A percentile compares a stretch with the other conserved stretches of the same genome.
Conservation (phyloP, 2,329 filamentous ascomycete genomes). For the Berkeleyomyces basicola region DNA sequence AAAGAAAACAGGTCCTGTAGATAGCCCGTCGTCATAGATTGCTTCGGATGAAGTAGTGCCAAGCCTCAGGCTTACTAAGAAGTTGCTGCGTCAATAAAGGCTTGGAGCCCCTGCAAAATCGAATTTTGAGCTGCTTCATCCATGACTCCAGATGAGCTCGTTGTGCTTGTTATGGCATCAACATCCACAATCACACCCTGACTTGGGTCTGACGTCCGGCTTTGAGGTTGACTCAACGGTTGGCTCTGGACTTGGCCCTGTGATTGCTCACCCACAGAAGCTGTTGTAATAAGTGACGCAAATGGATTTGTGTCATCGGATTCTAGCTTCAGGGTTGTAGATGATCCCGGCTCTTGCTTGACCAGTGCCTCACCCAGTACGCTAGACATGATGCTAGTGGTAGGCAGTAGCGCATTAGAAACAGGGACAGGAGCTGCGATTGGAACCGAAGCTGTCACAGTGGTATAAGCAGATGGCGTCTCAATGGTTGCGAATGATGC, state of each 20-base stretch:
- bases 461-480: conserved; percentile 3
- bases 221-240: background rate
- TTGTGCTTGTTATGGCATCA: background rate
- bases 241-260: background rate
- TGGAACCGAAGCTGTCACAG: conserved; percentile 8
- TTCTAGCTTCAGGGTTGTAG: background rate
- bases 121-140: conserved; percentile 4
- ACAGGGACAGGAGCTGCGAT: conserved; percentile 9
- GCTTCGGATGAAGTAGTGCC: background rate
- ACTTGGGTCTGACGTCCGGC: background rate
- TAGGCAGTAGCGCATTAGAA: background rate
- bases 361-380: background rate
- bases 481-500: background rate
- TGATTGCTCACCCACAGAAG: background rate
- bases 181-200: background rate
- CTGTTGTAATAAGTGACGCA: conserved; percentile 1
- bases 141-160: background rate
- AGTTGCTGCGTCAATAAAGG: conserved; percentile 13
- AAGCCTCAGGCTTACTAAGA: background rate
- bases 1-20: background rate
- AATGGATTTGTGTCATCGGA: background rate
- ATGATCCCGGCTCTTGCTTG: background rate
- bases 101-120: conserved; percentile 9
- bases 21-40: background rate
- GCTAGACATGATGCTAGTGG: background rate